Base-by-base conservation (phyloP, 108 stramenopile genomes). In the Skeletonema costatum region DNA sequence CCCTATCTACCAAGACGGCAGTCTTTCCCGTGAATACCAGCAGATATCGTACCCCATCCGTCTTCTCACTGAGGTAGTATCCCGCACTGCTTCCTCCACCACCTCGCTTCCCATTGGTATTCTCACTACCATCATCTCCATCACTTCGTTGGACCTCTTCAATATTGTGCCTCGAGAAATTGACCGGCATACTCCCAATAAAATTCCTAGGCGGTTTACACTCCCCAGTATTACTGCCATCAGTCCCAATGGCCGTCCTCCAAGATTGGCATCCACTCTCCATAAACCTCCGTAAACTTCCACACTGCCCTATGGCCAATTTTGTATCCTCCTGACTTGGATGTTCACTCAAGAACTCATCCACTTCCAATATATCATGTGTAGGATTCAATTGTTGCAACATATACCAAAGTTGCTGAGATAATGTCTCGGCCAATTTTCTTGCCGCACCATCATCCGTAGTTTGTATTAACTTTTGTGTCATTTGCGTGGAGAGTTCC, bases 1-100 rank as follows among this genome's bases (percentile, higher is more conserved):
- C 93, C 32, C 97, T 78, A 81, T 98, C 97, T 21, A 98, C 92
- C 39, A 98, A 82, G 19, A 97, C 96, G 38, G 73, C 94, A 41
- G 92, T 92, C 38, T 87, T 83, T n/a, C 90, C 94, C 14, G 94
- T 91, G 79, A 96, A 95, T 42, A 97, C 84, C 85, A 98, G 68
- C 64, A 98, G 88, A 74, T 98, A 96, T 4, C 98, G 88, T 33
- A 98, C 96, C 5, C 98, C 98, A 74, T 98, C 98, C 53, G 97
- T 97, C 88, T 98, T 98, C 84, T 98, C 98, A 66, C 95, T 93
- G 63, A 97, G 66, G 85, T 82, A 97, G 80, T 98, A 98, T 42
- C 86, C 91, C 35, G 30, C 73, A 48, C 53, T 65, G 11, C 64
- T 46, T 7, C 51, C 60, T 2, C 39, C 69, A 48, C 41, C 41